Conservation (phyloP, 2,329 filamentous ascomycete species). For the Beauveria sp. region DNA sequence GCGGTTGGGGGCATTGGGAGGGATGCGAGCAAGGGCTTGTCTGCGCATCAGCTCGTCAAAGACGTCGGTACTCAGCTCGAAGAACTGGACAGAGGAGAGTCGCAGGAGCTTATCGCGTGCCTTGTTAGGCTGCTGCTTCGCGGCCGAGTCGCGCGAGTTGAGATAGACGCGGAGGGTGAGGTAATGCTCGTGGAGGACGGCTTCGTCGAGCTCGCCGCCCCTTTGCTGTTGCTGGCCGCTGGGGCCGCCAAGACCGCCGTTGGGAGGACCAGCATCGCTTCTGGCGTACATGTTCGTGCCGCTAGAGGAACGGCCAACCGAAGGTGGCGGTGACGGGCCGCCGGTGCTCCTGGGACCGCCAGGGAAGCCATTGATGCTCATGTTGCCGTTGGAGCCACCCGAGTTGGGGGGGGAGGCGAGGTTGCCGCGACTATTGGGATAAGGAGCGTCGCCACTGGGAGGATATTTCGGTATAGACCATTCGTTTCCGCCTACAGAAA, state of each 20-base stretch:
- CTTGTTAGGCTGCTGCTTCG: slow-evolving; percentile 70
- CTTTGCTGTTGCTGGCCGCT: slow-evolving; percentile 12
- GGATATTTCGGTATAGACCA: slow-evolving; percentile 70
- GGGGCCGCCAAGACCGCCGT: slow-evolving; percentile 20
- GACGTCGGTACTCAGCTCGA: slow-evolving; percentile 95
- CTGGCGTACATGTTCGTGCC: slow-evolving; percentile 63
- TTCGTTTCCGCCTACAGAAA: slow-evolving; percentile 77
- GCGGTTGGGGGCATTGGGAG: slow-evolving; percentile 43
- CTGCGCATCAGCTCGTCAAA: slow-evolving; percentile 89
- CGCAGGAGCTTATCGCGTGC: slow-evolving; percentile 91
- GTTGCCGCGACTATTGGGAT: slow-evolving; percentile 47
- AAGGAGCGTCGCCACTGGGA: slow-evolving; percentile 44
- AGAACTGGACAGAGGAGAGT: slow-evolving; percentile 86
- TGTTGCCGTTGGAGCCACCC: slow-evolving; percentile 47
- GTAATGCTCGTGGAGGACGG: slow-evolving; percentile 72
- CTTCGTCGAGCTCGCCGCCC: slow-evolving; percentile 52
- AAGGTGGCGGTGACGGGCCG: slow-evolving; percentile 78
- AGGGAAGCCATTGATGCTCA: slow-evolving; percentile 55
- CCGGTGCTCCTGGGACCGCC: slow-evolving; percentile 48
- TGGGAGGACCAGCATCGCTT: slow-evolving; percentile 56
- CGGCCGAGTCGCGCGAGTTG: slow-evolving; percentile 67
- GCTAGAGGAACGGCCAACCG: slow-evolving; percentile 76
- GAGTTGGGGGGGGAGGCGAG: slow-evolving; percentile 65
- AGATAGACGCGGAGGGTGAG: slow-evolving; percentile 70
- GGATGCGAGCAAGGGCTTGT: slow-evolving; percentile 57